Evolutionary conservation across 2,329 filamentous ascomycete species (phyloP).

Genomic region (Alternaria sp.): DNA sequence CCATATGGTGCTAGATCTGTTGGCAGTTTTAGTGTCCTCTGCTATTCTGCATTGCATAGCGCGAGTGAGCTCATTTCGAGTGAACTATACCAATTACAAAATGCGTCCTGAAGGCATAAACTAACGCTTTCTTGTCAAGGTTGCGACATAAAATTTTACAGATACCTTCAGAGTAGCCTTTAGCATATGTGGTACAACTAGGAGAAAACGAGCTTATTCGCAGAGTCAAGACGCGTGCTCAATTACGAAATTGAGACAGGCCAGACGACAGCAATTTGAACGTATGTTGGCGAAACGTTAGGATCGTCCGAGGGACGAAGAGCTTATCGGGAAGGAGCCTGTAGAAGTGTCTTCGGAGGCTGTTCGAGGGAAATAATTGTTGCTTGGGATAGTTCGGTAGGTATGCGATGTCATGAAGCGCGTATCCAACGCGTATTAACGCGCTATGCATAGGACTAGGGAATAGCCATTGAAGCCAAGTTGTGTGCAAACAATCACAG

Average conservation of each 20-base stretch:
- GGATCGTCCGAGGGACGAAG: background rate
- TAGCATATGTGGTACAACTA: no score
- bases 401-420: background rate
- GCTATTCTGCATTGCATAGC: background rate
- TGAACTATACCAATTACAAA: no score
- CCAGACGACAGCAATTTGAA: background rate
- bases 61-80: no score
- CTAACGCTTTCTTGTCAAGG: no score
- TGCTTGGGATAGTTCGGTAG: background rate
- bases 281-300: background rate
- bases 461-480: background rate
- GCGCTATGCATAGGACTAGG: background rate
- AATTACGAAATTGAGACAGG: background rate
- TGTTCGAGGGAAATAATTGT: background rate
- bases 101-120: no score
- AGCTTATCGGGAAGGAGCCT: background rate
- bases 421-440: background rate
- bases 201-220: no score
- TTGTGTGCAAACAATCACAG: background rate
- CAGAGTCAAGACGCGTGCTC: background rate
- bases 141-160: no score
- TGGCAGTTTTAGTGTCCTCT: background rate
- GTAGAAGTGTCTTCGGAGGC: background rate
- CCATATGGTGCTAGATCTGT: background rate
- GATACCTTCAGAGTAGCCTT: no score